Percentiles rank a stretch among this genome's conserved stretches.
Evolutionary conservation across 2,329 filamentous ascomycete genomes (phyloP).

Genomic region (Claviceps sp.): DNA sequence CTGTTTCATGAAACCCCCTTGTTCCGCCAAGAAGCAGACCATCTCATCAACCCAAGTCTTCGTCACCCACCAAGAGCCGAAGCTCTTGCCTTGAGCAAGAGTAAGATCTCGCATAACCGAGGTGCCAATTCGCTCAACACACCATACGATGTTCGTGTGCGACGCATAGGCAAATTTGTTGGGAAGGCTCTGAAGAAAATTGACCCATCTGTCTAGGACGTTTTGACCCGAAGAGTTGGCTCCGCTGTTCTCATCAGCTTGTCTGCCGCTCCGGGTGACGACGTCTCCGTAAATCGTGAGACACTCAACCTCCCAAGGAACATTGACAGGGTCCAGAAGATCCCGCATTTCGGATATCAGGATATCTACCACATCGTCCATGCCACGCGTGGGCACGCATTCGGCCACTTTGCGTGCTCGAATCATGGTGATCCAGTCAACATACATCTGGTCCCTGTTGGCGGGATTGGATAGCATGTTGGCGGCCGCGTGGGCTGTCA

Average conservation of each 20-base stretch:
- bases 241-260: conserved; percentile 13
- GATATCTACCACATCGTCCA: conserved; percentile 52
- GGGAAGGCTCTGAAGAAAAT: conserved; percentile 56
- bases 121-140: conserved; percentile 61
- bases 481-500: conserved; percentile 84
- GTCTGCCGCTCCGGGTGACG: conserved; percentile 31
- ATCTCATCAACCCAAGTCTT: conserved; percentile 96
- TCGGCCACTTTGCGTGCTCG: conserved; percentile 50
- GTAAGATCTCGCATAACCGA: conserved; percentile 72
- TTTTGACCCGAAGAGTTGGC: conserved; percentile 37
- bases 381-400: conserved; percentile 45
- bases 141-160: conserved; percentile 60
- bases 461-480: conserved; percentile 83
- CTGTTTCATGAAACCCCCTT: conserved; percentile 71
- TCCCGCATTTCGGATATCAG: conserved; percentile 54
- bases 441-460: conserved; percentile 89
- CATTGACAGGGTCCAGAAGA: conserved; percentile 54
- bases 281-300: conserved; percentile 47
- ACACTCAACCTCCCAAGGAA: conserved; percentile 51
- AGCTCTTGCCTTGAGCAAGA: conserved; percentile 63
- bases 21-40: conserved; percentile 77
- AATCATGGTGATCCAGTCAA: conserved; percentile 67
- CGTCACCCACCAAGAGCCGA: conserved; percentile 88
- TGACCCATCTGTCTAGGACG: conserved; percentile 66
- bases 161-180: conserved; percentile 60